phyloP scores from a whole-genome alignment of 2,329 filamentous ascomycete species.

The Monilinia laxa region DNA sequence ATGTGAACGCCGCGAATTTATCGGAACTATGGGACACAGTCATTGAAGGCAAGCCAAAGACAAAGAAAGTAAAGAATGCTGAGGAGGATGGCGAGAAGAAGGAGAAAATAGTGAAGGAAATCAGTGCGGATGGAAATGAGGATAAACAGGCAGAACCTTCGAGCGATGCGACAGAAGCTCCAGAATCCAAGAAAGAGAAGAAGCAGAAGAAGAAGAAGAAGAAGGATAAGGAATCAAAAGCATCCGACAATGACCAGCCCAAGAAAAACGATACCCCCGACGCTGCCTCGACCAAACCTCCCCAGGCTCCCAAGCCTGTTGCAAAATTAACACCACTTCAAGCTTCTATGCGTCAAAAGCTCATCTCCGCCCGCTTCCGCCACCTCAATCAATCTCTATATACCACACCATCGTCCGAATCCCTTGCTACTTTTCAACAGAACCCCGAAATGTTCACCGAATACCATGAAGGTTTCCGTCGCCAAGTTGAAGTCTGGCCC shows the following conservation, averaged over 20 bases:
- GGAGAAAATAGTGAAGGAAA: constrained; percentile 31
- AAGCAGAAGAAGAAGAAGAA: constrained; percentile 43
- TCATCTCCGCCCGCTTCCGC: constrained; percentile 92
- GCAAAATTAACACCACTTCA: constrained; percentile 86
- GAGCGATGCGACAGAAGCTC: constrained; percentile 24
- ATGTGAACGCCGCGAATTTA: constrained; percentile 68
- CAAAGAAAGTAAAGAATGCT: constrained; percentile 31
- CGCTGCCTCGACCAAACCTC: constrained; percentile 27
- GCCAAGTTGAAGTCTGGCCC: constrained; percentile 94
- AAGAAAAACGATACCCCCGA: neutral
- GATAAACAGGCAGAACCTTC: constrained; percentile 24
- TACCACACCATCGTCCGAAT: constrained; percentile 80
- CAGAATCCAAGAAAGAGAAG: constrained; percentile 34
- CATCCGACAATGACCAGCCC: constrained; percentile 3
- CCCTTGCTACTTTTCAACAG: constrained; percentile 77
- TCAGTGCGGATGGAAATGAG: constrained; percentile 38
- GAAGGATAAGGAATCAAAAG: constrained; percentile 30
- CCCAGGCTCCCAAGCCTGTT: constrained; percentile 40
- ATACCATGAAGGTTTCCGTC: constrained; percentile 94
- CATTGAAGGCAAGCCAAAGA: constrained; percentile 62
- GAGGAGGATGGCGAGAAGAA: constrained; percentile 33
- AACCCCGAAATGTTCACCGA: constrained; percentile 93
- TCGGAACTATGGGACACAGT: constrained; percentile 76
- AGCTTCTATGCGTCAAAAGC: constrained; percentile 89
- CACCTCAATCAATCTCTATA: constrained; percentile 97